phyloP scores from a whole-genome alignment of 2,329 filamentous ascomycete species.

The Arthrobotrys sinensis region DNA sequence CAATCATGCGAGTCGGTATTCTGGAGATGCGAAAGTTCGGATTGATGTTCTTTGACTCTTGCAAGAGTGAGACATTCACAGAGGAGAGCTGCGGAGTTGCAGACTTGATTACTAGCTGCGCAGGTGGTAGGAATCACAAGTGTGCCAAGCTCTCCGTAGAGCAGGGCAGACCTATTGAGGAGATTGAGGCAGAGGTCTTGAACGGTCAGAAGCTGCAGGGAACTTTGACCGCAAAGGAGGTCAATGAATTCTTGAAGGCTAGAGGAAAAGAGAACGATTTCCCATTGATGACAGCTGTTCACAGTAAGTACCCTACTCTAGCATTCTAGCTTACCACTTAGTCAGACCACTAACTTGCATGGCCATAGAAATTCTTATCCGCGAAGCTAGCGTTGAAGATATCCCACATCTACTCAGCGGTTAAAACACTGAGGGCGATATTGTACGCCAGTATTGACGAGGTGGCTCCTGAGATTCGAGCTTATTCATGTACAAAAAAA shows the following conservation, averaged over 20 bases:
- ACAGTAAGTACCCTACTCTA: constrained; percentile 66
- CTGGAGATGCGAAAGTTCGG: constrained; percentile 98
- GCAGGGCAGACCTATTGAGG: constrained; percentile 82
- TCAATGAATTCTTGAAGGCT: constrained; percentile 87
- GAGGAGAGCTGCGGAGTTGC: constrained; percentile 95
- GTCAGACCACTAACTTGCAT: neutral
- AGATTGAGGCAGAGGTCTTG: constrained; percentile 89
- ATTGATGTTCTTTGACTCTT: constrained; percentile 90
- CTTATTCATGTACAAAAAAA: constrained; percentile 21
- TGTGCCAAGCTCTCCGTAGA: constrained; percentile 91
- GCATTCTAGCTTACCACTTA: constrained; percentile 2
- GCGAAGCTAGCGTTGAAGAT: constrained; percentile 54
- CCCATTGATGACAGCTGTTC: constrained; percentile 91
- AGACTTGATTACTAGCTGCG: constrained; percentile 94
- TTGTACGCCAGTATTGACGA: too few species aligned
- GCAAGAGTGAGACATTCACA: constrained; percentile 89
- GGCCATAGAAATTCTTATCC: constrained; percentile 46
- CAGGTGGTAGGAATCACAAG: constrained; percentile 91
- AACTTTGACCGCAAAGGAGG: constrained; percentile 90
- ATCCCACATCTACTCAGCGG: constrained; percentile 35
- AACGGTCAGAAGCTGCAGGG: constrained; percentile 98
- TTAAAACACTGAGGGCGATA: neutral
- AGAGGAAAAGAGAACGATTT: constrained; percentile 85
- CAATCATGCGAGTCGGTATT: constrained; percentile 95
- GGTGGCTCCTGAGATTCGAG: neutral